phyloP scores from a whole-genome alignment of 2,329 filamentous ascomycete species.

The Neoscytalidium dimidiatum region DNA sequence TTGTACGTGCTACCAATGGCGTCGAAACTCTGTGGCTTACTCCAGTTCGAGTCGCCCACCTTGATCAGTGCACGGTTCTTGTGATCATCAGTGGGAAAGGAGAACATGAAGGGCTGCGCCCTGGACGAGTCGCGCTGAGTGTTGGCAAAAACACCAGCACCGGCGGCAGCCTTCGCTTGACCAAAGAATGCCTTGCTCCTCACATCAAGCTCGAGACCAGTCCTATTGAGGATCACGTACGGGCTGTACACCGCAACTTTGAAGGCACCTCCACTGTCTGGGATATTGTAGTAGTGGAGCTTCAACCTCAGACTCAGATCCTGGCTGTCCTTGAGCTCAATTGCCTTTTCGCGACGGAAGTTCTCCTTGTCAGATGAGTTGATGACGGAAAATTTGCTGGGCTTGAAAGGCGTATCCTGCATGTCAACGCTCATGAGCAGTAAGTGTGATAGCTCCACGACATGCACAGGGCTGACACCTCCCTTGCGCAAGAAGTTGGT shows the following conservation, averaged over 20 bases:
- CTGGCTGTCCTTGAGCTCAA: conserved; percentile 83
- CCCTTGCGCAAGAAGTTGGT: conserved; percentile 97
- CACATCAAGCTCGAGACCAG: conserved; percentile 83
- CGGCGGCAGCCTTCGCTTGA: conserved; percentile 78
- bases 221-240: conserved; percentile 94
- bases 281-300: conserved; percentile 87
- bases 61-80: conserved; percentile 88
- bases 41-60: conserved; percentile 90
- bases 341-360: conserved; percentile 77
- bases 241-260: conserved; percentile 93
- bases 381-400: conserved; percentile 96
- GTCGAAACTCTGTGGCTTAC: conserved; percentile 96
- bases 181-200: conserved; percentile 88
- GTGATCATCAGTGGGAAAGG: conserved; percentile 82
- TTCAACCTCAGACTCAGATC: conserved; percentile 78
- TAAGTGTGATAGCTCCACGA: conserved; percentile 92
- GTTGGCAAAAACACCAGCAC: conserved; percentile 66
- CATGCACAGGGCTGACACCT: conserved; percentile 94
- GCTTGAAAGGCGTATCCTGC: conserved; percentile 92
- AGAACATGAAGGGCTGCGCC: conserved; percentile 93
- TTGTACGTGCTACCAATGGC: conserved; percentile 93
- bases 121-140: conserved; percentile 60
- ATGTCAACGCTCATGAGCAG: conserved; percentile 91
- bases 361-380: conserved; percentile 87
- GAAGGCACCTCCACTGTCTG: conserved; percentile 92